Evolutionary conservation across 345 rosid genomes (phyloP), one percentile per base, ranked within the genome.

Genomic region (Hirschfeldia incana): DNA sequence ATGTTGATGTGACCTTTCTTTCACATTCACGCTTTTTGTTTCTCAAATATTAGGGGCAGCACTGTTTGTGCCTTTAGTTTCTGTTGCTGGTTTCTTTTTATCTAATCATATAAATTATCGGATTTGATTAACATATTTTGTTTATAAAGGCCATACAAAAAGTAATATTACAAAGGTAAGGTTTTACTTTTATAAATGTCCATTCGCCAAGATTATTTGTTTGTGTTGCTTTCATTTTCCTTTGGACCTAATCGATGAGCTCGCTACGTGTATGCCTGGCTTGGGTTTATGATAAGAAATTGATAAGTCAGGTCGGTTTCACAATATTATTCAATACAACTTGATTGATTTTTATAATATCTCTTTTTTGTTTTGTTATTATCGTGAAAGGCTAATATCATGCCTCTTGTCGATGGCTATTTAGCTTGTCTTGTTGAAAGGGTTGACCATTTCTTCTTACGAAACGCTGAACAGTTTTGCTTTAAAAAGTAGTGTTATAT

Each of bases 301-400:
- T 73, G 82, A 73, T 73, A 67, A 73, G 82, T 67, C 78, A 79
- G 64, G 77, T 67, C 82, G 10, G 64, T 78, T 73, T 67, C 78
- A 79, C 73, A 73, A 73, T 44, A 46, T 44, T 78, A 66, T 73
- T 79, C 74, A 79, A 73, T 46, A 73, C 69, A 73, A 73, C 67
- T 67, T 60, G 70, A 73, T 79, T 73, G 70, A 65, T 13, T 72
- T 71, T 39, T 65, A n/a, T 46, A 46, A 39, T 32, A 63, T 63
- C 8, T 8, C 12, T 44, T 44, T 46, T 10, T 12, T 0, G 12
- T 33, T 29, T 10, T 10, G 1, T 46, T 34, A 62, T 70, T 70
- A 39, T 72, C 60, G 67, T 65, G 58, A 79, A 79, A 27, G 74
- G 74, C 67, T 73, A 13, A 59, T 78, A 59, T 30, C 69, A 44